phyloP scores from a whole-genome alignment of 139 green algal genomes.

The Closterium sp. region DNA sequence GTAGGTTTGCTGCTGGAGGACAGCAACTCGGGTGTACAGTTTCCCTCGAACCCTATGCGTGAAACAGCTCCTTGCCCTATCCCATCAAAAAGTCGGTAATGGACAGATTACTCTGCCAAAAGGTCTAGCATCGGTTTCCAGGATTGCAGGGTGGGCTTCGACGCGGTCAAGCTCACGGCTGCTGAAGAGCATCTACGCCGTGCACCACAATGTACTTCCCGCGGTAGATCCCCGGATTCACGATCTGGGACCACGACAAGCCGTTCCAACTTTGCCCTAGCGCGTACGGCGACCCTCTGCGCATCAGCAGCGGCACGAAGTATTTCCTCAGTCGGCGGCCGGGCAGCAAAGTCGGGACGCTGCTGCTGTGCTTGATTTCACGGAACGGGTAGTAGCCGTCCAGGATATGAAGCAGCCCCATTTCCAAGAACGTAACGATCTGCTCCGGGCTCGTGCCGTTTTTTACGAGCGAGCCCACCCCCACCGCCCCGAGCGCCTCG shows the following conservation, averaged over 20 bases:
- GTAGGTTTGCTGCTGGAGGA: too few relatives aligned
- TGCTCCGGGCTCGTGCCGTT: neutral
- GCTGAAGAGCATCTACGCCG: neutral
- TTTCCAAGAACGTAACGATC: neutral
- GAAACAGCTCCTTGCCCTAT: too few relatives aligned
- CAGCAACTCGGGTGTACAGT: too few relatives aligned
- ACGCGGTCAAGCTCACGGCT: neutral
- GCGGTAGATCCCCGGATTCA: neutral
- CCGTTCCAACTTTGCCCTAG: neutral
- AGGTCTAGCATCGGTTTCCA: too few relatives aligned
- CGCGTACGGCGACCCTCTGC: neutral
- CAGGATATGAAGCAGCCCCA: neutral
- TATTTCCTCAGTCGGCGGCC: neutral
- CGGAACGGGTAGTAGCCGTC: neutral
- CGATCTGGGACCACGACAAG: neutral
- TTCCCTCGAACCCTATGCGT: too few relatives aligned
- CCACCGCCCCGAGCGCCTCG: neutral
- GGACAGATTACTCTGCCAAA: too few relatives aligned
- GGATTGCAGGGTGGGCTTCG: too few relatives aligned
- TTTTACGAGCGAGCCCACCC: neutral
- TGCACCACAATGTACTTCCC: neutral
- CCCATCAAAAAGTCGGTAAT: too few relatives aligned
- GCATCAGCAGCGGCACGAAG: neutral
- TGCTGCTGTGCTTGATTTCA: neutral
- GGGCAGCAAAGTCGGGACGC: neutral